These are phyloP conservation scores for Nemania bipapillata DNA, from an alignment of 2,329 filamentous ascomycete genomes.

Conservation along the genomic window DNA sequence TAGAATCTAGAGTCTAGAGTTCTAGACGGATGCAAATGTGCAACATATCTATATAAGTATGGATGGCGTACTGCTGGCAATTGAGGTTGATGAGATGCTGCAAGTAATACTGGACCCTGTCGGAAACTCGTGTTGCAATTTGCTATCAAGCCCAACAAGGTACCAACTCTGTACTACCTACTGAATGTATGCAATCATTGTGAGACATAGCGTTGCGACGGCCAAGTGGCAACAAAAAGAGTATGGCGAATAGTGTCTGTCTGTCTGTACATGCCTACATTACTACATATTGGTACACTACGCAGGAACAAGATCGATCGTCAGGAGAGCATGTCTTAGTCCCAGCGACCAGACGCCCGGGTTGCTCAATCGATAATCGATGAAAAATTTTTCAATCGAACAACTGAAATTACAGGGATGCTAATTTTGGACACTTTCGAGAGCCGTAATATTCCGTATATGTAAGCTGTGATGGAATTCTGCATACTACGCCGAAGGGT, in stretches of 20 bases:
- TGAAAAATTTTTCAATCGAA: slow-evolving; percentile 7
- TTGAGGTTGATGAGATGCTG: slow-evolving; percentile 21
- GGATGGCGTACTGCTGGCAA: neutral
- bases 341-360: slow-evolving; percentile 28
- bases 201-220: slow-evolving; percentile 18
- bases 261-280: too few relatives aligned
- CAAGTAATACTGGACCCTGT: slow-evolving; percentile 21
- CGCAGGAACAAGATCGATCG: slow-evolving; percentile 39
- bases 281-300: too few relatives aligned
- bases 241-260: slow-evolving; percentile 23
- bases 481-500: neutral
- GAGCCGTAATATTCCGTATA: slow-evolving; percentile 25
- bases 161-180: too few relatives aligned
- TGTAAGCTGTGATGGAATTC: slow-evolving; percentile 17
- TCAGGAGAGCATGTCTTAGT: slow-evolving; percentile 35
- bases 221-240: slow-evolving; percentile 2
- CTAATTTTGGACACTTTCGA: slow-evolving; percentile 26
- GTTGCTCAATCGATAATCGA: slow-evolving; percentile 10
- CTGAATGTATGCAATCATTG: neutral
- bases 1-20: neutral
- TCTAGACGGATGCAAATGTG: slow-evolving; percentile 14
- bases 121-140: neutral
- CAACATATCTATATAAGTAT: neutral
- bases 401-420: slow-evolving; percentile 26
- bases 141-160: neutral